A percentile compares a stretch with the other conserved stretches of the same genome.
These are phyloP conservation scores for Meira nashicola DNA, from an alignment of 1,284 basidiomycete species.

Conservation along the genomic window DNA sequence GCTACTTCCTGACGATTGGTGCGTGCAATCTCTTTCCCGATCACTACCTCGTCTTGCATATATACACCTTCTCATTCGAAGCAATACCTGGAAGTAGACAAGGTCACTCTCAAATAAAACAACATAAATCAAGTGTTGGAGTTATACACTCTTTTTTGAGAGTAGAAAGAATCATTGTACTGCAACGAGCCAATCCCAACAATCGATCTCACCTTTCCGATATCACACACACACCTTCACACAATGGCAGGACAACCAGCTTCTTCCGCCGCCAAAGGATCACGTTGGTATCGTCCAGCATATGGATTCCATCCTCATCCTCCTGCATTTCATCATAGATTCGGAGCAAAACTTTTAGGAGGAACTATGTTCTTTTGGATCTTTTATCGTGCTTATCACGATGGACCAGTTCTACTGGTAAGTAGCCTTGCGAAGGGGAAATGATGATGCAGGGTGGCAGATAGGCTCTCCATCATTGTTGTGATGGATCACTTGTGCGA, in stretches of 20 bases:
- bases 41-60: no score
- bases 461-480: background rate
- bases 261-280: background rate
- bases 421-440: constrained; percentile 14
- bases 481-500: background rate
- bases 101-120: no score
- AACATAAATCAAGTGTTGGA: no score
- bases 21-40: no score
- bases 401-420: constrained; percentile 50
- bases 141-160: no score
- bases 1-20: no score
- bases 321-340: constrained; percentile 44
- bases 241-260: constrained; percentile 5
- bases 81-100: no score
- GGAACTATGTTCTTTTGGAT: constrained; percentile 53
- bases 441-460: background rate
- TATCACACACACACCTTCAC: background rate
- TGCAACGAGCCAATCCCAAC: no score
- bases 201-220: no score
- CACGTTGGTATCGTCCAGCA: constrained; percentile 41
- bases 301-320: constrained; percentile 46
- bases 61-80: no score
- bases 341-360: constrained; percentile 44
- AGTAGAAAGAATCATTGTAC: no score
- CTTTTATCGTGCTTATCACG: constrained; percentile 50